phyloP scores from a whole-genome alignment of 176 grass and related monocot genomes.

The Lolium perenne region DNA sequence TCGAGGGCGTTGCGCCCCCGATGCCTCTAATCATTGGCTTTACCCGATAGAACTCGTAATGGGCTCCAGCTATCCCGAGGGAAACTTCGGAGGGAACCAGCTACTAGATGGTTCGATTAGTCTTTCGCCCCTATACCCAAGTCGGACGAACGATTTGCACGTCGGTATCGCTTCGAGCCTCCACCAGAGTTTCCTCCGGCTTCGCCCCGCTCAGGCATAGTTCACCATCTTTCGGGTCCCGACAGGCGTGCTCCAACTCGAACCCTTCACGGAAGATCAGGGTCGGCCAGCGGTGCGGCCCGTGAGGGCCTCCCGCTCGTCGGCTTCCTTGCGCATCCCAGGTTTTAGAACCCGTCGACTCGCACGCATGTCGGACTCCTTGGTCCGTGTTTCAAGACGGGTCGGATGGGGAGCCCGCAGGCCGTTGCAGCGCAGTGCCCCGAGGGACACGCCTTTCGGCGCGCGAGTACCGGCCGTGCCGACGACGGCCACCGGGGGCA shows the following conservation, averaged over 20 bases:
- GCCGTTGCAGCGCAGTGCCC: background rate
- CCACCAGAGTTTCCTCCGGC: constrained; percentile 76
- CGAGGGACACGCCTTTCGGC: background rate
- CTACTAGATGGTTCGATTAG: constrained; percentile 78
- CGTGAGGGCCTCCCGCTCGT: constrained; percentile 26
- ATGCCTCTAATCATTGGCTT: no score
- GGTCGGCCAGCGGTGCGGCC: constrained; percentile 60
- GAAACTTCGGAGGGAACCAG: constrained; percentile 75
- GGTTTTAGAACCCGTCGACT: constrained; percentile 4
- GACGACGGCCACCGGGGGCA: background rate
- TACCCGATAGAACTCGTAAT: background rate
- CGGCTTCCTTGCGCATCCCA: background rate
- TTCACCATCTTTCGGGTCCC: constrained; percentile 76
- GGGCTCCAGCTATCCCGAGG: constrained; percentile 74
- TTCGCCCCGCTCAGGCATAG: constrained; percentile 66
- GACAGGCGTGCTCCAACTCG: constrained; percentile 75
- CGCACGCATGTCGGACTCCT: constrained; percentile 75
- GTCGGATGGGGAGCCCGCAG: background rate
- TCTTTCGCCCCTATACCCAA: constrained; percentile 60
- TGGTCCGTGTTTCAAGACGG: constrained; percentile 83
- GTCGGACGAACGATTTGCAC: constrained; percentile 65
- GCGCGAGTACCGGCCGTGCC: background rate
- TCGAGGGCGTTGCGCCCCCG: background rate
- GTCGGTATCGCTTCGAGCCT: constrained; percentile 70
- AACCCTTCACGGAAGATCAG: constrained; percentile 73